Conservation (phyloP, 306 rosid species). For the Herpetospermum pedunculosum region DNA sequence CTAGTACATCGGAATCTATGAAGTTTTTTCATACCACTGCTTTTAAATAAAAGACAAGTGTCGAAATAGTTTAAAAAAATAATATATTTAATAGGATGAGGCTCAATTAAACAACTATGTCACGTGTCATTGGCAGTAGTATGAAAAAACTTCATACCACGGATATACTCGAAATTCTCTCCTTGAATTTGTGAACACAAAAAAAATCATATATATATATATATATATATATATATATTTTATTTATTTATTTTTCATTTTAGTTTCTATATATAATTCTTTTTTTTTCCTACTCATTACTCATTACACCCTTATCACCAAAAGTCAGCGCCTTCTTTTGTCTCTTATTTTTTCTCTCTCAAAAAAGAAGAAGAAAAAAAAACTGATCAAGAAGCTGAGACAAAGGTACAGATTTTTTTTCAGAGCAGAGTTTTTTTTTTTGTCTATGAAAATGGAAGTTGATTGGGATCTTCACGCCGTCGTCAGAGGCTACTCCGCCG, state of each 20-base stretch:
- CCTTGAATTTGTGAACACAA: neutral
- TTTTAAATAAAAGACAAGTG: no score
- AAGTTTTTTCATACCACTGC: no score
- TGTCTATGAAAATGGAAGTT: conserved; percentile 30
- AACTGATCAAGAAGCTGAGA: conserved; percentile 8
- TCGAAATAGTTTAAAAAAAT: no score
- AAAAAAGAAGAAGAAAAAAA: neutral
- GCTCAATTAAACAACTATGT: no score
- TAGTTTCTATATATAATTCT: conserved; percentile 21
- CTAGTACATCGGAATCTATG: no score
- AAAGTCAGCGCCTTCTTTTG: conserved; percentile 62
- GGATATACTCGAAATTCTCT: no score
- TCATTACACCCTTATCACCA: conserved; percentile 29
- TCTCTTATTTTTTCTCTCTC: conserved; percentile 19
- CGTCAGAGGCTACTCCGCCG: conserved; percentile 59
- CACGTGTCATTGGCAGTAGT: no score
- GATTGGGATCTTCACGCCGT: conserved; percentile 98
- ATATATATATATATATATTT: no score
- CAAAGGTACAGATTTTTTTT: conserved; percentile 24
- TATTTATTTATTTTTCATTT: no score
- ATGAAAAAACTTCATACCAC: no score
- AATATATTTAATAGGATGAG: no score
- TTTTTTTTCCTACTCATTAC: conserved; percentile 25
- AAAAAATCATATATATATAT: no score
- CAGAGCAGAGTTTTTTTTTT: conserved; percentile 20